Conservation (phyloP, 768 basidiomycete species). For the Termitomyces sp. region DNA sequence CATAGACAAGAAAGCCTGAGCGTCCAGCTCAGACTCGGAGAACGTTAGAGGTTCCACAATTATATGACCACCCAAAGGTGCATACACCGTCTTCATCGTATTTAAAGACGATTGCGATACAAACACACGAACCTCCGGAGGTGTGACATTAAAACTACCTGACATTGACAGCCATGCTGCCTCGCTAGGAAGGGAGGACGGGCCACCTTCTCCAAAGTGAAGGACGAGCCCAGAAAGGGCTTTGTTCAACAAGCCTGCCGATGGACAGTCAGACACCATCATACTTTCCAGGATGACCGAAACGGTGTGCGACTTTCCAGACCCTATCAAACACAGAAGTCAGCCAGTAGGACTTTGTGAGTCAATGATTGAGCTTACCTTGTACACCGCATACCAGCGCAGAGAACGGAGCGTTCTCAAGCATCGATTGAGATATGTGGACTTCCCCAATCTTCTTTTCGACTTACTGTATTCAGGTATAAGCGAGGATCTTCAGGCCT, state of each 20-base stretch:
- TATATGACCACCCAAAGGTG: constrained; percentile 42
- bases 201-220: constrained; percentile 66
- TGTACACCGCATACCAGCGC: constrained; percentile 75
- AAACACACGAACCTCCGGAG: constrained; percentile 40
- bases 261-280: constrained; percentile 46
- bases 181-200: constrained; percentile 52
- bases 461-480: constrained; percentile 63
- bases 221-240: constrained; percentile 60
- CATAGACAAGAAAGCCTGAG: constrained; percentile 64
- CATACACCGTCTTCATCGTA: constrained; percentile 55
- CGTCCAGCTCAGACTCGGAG: constrained; percentile 57
- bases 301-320: constrained; percentile 71
- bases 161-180: constrained; percentile 54
- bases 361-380: constrained; percentile 30
- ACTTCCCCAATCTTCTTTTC: neutral
- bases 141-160: constrained; percentile 19
- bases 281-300: constrained; percentile 66
- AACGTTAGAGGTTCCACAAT: constrained; percentile 51
- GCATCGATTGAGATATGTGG: neutral
- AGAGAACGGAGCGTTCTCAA: constrained; percentile 68
- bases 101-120: constrained; percentile 57
- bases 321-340: constrained; percentile 29
- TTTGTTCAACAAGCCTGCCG: constrained; percentile 46
- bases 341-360: neutral
- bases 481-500: constrained; percentile 40